Percentiles rank a stretch among this genome's conserved stretches.
These are phyloP conservation scores for Pichiaceae sp. DNA, from an alignment of 1,139 yeast species.

Conservation along the genomic window DNA sequence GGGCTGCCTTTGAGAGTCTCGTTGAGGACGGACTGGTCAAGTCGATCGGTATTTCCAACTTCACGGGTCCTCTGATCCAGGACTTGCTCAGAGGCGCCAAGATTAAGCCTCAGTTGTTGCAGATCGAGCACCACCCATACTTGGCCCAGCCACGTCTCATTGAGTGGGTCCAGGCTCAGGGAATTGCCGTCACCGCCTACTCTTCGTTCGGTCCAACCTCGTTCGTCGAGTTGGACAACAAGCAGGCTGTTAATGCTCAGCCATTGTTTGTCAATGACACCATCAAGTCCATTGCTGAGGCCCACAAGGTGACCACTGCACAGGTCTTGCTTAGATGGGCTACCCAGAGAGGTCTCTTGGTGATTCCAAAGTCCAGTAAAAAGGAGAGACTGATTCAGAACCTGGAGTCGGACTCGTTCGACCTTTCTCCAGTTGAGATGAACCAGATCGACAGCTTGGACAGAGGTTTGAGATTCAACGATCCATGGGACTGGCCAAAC, in stretches of 20 bases:
- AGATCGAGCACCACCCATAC: constrained; percentile 91
- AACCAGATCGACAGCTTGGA: constrained; percentile 49
- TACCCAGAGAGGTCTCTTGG: constrained; percentile 61
- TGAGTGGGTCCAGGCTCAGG: constrained; percentile 51
- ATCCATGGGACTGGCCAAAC: constrained; percentile 70
- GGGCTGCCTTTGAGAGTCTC: constrained; percentile 67
- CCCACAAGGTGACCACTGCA: constrained; percentile 43
- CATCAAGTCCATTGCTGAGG: constrained; percentile 44
- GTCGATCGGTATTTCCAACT: constrained; percentile 82
- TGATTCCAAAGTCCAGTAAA: constrained; percentile 69
- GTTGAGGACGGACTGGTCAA: constrained; percentile 56
- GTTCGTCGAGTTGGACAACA: constrained; percentile 51
- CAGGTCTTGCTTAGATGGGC: constrained; percentile 78
- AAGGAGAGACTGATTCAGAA: constrained; percentile 52
- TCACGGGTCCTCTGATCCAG: constrained; percentile 62
- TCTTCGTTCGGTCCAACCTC: constrained; percentile 82
- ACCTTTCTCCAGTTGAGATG: constrained; percentile 45
- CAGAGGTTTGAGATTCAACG: constrained; percentile 69
- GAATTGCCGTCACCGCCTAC: constrained; percentile 72
- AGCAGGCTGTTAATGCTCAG: constrained; percentile 44
- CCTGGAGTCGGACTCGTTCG: constrained; percentile 48
- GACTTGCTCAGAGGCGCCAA: constrained; percentile 68
- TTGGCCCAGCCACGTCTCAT: constrained; percentile 67
- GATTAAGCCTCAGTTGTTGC: constrained; percentile 73
- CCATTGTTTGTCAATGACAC: constrained; percentile 48